Base-by-base conservation (phyloP, 805 yeast species). In the Starmera amethionina region DNA sequence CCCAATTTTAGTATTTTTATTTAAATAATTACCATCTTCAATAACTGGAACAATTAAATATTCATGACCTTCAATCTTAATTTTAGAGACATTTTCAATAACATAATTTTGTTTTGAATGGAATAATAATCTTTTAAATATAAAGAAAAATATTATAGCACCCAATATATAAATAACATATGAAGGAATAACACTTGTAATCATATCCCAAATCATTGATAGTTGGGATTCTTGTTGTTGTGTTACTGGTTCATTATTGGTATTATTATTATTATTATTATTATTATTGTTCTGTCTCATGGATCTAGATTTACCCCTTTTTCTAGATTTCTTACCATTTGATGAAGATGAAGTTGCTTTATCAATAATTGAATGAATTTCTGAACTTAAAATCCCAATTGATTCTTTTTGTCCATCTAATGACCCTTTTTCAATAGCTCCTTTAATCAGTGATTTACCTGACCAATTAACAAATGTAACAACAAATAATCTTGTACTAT, bases 401-500 rank as follows among this genome's bases (percentile, higher is more conserved):
- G 82, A 67, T 18, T 75, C 77, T 47, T 74, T 77, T 56, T 84
- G 95, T 0, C 93, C 94, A 33, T 79, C 77, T 42, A 79, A 72
- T 5, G 87, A 70, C 34, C 87, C 88, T 44, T 74, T 82, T 52
- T 84, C 94, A 46, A 84, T 75, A 0, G 83, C 77, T 16, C 84
- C 73, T 56, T 82, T 83, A 47, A 84, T 70, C 82, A 88, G 80
- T 30, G 86, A 78, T 48, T 77, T 77, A 7, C 83, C 84, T 1
- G 77, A 65, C 94, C 94, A 84, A 22, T 74, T 70, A 40, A 82
- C 72, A 38, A 62, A 68, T 2, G 83, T 80, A 4, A 75, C 64
- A 14, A 80, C 73, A 30, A 65, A 65, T 15, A 84, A 40, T 19
- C 59, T 63, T 1, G 90, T 79, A 3, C 59, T 38, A 52, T 79